These are phyloP conservation scores for Pyrrhoderma lamaoense DNA, from an alignment of 1,284 basidiomycete species.

Conservation along the genomic window DNA sequence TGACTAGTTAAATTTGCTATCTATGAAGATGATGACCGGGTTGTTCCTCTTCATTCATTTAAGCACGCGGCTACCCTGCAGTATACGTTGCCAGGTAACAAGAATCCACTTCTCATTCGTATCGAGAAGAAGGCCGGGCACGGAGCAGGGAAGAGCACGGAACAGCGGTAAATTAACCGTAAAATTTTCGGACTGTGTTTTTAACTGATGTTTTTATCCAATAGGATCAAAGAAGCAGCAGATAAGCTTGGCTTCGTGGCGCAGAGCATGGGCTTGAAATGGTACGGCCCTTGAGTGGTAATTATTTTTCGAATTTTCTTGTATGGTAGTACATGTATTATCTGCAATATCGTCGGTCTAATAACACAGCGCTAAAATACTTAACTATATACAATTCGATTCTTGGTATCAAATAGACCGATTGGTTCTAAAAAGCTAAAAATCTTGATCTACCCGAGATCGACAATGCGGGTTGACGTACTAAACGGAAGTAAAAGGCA, in stretches of 20 bases:
- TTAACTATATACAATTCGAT: not conserved
- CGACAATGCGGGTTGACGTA: not conserved
- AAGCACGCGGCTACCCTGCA: conserved; percentile 73
- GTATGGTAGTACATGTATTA: too few species aligned
- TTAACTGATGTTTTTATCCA: conserved; percentile 1
- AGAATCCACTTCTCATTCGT: conserved; percentile 63
- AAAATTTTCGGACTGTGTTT: conserved; percentile 2
- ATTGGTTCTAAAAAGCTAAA: not conserved
- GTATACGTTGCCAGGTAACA: conserved; percentile 52
- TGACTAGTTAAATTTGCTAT: not conserved
- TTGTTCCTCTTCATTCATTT: conserved; percentile 77
- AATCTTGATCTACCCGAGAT: not conserved
- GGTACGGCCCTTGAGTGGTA: conserved; percentile 22
- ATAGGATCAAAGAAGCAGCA: conserved; percentile 64
- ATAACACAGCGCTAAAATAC: too few species aligned
- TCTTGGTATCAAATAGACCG: not conserved
- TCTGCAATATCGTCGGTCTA: too few species aligned
- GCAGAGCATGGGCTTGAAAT: conserved; percentile 51
- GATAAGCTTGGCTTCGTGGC: conserved; percentile 74
- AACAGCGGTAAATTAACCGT: conserved; percentile 45
- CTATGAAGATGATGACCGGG: conserved; percentile 69
- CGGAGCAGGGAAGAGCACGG: conserved; percentile 72
- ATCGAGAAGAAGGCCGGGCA: conserved; percentile 78
- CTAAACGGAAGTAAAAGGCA: too few species aligned
- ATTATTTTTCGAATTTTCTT: not conserved